Base-by-base conservation (phyloP, 768 basidiomycete species). In the Lactifluus piperatus region DNA sequence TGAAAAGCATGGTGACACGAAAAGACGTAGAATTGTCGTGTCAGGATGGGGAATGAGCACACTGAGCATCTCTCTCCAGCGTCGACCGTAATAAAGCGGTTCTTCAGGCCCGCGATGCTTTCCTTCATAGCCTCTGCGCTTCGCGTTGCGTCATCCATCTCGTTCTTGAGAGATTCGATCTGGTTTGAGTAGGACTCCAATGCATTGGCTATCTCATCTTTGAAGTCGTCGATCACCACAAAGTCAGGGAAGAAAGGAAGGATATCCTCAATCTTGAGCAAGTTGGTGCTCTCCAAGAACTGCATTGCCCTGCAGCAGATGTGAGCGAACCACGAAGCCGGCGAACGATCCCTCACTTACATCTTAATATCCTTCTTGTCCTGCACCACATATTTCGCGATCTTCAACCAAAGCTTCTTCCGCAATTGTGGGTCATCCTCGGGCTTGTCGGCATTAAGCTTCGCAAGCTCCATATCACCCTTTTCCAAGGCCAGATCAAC, bases 161-260 rank as follows among this genome's bases (percentile, higher is more conserved):
- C 97, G 51, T 74, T 81, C 72, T 94, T 94, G 60, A 99, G 79
- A 32, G 76, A 75, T 54, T 94, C 93, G 47, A 98, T 98, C 66
- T 93, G 90, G 18, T 85, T 80, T 43, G 91, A 91, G 69, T 97
- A 98, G 2, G 89, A 89, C 69, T 99, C 95, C 64, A 99, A 75
- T 0, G 97, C 97, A 60, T 86, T 86, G 51, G 94, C 95, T 64
- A 98, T 98, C 73, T 98, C 95, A 66, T 95, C 91, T 71, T 99
- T 99, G 81, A 99, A 98, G 70, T 98, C 97, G 69, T 98, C 97
- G 64, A 99, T 97, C 59, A 97, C 91, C 13, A 95, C 93, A 69
- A 99, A 99, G 73, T 98, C 95, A 2, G 97, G 95, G 84, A 99
- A 98, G 84, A 98, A 99, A 5, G 97, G 97, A 18, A 99, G 75